Conservation (phyloP, 2,329 filamentous ascomycete species). For the Diplodia seriata region DNA sequence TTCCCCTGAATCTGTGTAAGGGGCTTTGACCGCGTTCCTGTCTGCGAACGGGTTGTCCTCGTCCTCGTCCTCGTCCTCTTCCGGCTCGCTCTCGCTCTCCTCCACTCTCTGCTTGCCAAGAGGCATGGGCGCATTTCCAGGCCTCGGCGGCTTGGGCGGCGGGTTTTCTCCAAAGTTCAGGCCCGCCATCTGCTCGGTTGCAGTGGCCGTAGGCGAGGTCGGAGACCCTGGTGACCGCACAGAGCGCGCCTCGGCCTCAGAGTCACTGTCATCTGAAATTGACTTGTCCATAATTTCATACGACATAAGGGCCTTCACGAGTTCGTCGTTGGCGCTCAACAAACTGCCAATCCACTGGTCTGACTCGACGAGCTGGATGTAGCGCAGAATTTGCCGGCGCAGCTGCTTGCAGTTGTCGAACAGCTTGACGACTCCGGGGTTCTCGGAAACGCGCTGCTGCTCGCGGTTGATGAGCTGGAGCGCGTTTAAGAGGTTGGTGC, state of each 20-base stretch:
- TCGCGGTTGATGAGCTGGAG: slow-evolving; percentile 92
- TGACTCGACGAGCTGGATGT: slow-evolving; percentile 86
- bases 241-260: slow-evolving; percentile 59
- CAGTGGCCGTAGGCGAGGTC: slow-evolving; percentile 32
- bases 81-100: slow-evolving; percentile 63
- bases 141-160: slow-evolving; percentile 59
- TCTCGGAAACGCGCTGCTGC: slow-evolving; percentile 84
- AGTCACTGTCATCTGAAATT: slow-evolving; percentile 74
- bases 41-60: slow-evolving; percentile 90
- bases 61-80: slow-evolving; percentile 61
- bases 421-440: slow-evolving; percentile 72
- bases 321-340: slow-evolving; percentile 91
- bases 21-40: slow-evolving; percentile 69
- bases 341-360: slow-evolving; percentile 92
- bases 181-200: slow-evolving; percentile 54
- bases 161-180: slow-evolving; percentile 51
- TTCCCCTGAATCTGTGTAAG: slow-evolving; percentile 50
- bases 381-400: slow-evolving; percentile 82
- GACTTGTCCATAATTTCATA: slow-evolving; percentile 93
- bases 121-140: slow-evolving; percentile 46
- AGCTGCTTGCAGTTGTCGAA: slow-evolving; percentile 90
- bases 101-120: slow-evolving; percentile 50
- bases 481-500: slow-evolving; percentile 88
- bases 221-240: slow-evolving; percentile 30
- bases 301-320: slow-evolving; percentile 91